Evolutionary conservation across 169 alveolate species (phyloP).

Genomic region (Cryptosporidium canis): DNA sequence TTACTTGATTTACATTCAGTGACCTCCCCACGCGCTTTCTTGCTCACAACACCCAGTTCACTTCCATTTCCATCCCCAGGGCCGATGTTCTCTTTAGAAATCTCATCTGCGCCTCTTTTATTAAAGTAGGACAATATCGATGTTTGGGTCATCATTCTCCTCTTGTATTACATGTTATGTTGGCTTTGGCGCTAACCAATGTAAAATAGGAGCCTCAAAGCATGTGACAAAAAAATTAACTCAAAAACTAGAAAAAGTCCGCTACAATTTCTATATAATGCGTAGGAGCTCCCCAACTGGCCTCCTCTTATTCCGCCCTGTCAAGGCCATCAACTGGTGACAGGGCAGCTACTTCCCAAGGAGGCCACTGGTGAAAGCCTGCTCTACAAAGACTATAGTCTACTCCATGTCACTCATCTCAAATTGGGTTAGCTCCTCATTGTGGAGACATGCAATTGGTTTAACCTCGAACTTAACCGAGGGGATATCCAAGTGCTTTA

Average conservation of each 20-base stretch:
- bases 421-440: background rate
- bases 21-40: background rate
- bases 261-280: no score
- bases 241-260: no score
- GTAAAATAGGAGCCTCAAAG: no score
- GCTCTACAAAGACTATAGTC: background rate
- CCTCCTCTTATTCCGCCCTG: no score
- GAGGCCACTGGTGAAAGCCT: no score
- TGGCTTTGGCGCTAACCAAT: no score
- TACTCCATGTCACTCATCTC: background rate
- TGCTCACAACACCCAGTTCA: background rate
- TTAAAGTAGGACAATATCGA: slow-evolving; percentile 14
- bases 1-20: background rate
- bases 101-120: background rate
- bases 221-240: no score
- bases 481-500: slow-evolving; percentile 23
- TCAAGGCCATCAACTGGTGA: no score
- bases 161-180: slow-evolving; percentile 7
- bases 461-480: slow-evolving; percentile 57
- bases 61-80: background rate
- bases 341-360: no score
- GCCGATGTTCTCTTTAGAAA: background rate
- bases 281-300: no score
- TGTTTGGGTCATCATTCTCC: background rate
- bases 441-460: slow-evolving; percentile 21